phyloP scores from a whole-genome alignment of 148 eudicot species.

The Silene conica region DNA sequence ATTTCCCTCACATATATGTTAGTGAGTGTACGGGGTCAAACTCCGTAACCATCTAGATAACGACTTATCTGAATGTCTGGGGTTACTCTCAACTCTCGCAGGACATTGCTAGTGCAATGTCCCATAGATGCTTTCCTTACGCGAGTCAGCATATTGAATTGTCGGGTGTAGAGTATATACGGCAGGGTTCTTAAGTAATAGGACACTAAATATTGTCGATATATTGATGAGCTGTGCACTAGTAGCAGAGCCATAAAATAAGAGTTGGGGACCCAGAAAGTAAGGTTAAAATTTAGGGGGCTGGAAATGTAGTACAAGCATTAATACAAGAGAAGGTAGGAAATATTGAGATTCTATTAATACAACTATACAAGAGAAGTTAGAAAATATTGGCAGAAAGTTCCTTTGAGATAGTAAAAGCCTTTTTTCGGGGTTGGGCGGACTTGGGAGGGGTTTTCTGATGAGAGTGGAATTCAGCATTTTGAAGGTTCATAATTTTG shows the following conservation, averaged over 20 bases:
- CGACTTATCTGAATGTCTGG: conserved; percentile 3
- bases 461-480: background rate
- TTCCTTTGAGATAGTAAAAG: background rate
- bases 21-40: background rate
- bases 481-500: background rate
- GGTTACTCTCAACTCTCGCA: background rate
- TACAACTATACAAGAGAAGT: too few relatives aligned
- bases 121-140: background rate
- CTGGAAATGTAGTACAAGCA: too few relatives aligned
- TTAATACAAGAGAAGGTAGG: too few relatives aligned
- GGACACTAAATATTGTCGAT: background rate
- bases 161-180: background rate
- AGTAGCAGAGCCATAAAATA: background rate
- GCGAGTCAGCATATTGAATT: background rate
- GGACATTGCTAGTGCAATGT: background rate
- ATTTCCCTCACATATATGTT: background rate
- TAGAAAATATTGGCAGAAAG: background rate
- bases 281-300: too few relatives aligned
- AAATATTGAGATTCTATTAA: too few relatives aligned
- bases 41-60: background rate
- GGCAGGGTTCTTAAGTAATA: background rate
- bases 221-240: background rate
- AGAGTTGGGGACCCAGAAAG: too few relatives aligned
- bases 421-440: background rate
- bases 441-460: background rate